Base-by-base conservation (phyloP, 1,139 yeast species). In the Geotrichum candidum region DNA sequence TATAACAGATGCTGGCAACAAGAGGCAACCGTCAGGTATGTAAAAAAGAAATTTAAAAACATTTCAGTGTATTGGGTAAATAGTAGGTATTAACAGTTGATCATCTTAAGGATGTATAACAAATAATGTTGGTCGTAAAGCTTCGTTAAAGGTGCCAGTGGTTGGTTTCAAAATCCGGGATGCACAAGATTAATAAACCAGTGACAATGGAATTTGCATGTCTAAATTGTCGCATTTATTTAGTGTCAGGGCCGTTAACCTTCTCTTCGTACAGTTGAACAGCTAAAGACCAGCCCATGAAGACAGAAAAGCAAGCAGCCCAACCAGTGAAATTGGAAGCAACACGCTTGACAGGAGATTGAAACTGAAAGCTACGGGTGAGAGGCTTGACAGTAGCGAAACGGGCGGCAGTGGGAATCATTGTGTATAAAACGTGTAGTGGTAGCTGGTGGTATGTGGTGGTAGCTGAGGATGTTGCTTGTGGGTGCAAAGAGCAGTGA, bases 361-460 rank as follows among this genome's bases (percentile, higher is more conserved):
- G 56, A 2, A 50, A 27, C 27, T 54, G 58, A 52, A 51, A 59
- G 25, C 13, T 31, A 41, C 38, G 57, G 22, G 23, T 54, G 41
- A 31, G 25, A n/a, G 54, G 55, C 50, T 45, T 57, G 27, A 29
- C 59, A 38, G 61, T n/a, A 54, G 59, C 61, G 51, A 59, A 38
- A 45, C 56, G 57, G 25, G 60, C 60, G 45, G 61, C 58, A 52
- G 61, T 45, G 45, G 58, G 55, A 51, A 59, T 59, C 57, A 54
- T 59, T 51, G 18, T 18, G n/a, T 35, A 1, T 29, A 2, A 22
- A 33, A 31, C 25, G 52, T 18, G 41, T 46, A 23, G 41, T 38
- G 45, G 18, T 18, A 18, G 18, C 18, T 18, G 18, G 18, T 18
- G 18, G 18, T 18, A 18, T 18, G 18, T 18, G 1, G 25, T 13